Base-by-base conservation (phyloP, 2,329 filamentous ascomycete genomes). In the Cytospora leucostoma region DNA sequence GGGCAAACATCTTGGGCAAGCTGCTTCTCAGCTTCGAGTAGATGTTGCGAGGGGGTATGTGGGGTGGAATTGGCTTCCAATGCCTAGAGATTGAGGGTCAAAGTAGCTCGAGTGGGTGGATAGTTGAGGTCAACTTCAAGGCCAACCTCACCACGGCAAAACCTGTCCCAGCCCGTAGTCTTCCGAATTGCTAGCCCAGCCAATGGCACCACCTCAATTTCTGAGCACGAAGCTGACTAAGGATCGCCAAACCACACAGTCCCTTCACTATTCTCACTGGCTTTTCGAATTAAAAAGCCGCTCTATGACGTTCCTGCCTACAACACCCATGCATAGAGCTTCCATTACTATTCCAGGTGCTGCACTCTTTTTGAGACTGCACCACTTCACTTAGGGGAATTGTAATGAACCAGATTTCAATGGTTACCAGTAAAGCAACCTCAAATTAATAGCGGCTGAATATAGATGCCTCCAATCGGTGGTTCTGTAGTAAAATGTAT, bases 1-100 rank as follows among this genome's bases (percentile, higher is more conserved):
- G 91, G 83, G 92, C 90, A 86, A 97, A 88, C 94, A 98, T 97
- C 78, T 79, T 90, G 84, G 79, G 78, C 78, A 75, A 76, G 71
- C 74, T 75, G 74, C 75, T 78, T 71, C 76, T 75, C 72, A 72
- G 74, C 72, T 73, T 69, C 63, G 71, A 71, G 71, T 72, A 69
- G 68, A 69, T 67, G 69, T 69, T 69, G 71, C 69, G 70, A 68
- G 68, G 69, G 66, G 71, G 68, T 67, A 68, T 69, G 71, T 73
- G 71, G 71, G 74, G 74, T 64, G 64, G 74, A 76, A 75, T 75
- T 72, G 73, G 71, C 71, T 72, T 74, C 72, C 73, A 73, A 73
- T 72, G 73, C 72, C 72, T 69, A 63, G 70, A 66, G 65, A 68
- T 67, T 67, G 67, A 58, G 71, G 67, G 68, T 67, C 61, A 63